Evolutionary conservation across 2,329 filamentous ascomycete species (phyloP).

Genomic region (Pseudovirgaria hyperparasitica): DNA sequence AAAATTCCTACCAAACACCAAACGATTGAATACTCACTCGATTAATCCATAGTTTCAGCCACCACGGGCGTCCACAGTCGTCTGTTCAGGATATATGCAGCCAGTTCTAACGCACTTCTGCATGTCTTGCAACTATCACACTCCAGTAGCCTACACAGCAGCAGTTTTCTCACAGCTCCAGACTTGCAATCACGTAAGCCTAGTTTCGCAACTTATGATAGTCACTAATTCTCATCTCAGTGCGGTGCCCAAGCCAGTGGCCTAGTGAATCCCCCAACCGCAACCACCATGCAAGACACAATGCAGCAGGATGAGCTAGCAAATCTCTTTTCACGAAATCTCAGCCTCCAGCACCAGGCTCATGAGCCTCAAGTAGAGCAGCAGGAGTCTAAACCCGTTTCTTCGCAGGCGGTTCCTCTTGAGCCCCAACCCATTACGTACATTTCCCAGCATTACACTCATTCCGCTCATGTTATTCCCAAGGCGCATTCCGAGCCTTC

Average conservation of each 20-base stretch:
- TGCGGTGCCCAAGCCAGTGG: slow-evolving; percentile 1
- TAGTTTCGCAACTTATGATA: too few species aligned
- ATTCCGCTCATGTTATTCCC: slow-evolving; percentile 52
- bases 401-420: slow-evolving; percentile 4
- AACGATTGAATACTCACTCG: slow-evolving; percentile 1
- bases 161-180: slow-evolving; percentile 32
- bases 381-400: slow-evolving; percentile 18
- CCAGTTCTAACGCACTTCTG: slow-evolving; percentile 26
- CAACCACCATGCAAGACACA: slow-evolving; percentile 30
- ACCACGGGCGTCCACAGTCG: too few species aligned
- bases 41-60: slow-evolving; percentile 1
- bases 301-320: slow-evolving; percentile 71
- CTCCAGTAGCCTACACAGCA: slow-evolving; percentile 27
- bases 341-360: slow-evolving; percentile 42
- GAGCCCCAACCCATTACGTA: slow-evolving; percentile 47
- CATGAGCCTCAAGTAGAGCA: slow-evolving; percentile 40
- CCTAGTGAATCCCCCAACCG: neutral
- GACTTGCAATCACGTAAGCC: slow-evolving; percentile 33
- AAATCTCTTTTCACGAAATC: slow-evolving; percentile 63
- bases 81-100: too few species aligned
- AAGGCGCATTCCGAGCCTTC: slow-evolving; percentile 15
- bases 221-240: slow-evolving; percentile 2
- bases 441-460: slow-evolving; percentile 73
- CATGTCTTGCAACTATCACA: slow-evolving; percentile 22
- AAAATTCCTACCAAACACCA: too few species aligned